A percentile compares a stretch with the other conserved stretches of the same genome.
phyloP scores from a whole-genome alignment of 139 green algal genomes.

The Picochlorum sp. region DNA sequence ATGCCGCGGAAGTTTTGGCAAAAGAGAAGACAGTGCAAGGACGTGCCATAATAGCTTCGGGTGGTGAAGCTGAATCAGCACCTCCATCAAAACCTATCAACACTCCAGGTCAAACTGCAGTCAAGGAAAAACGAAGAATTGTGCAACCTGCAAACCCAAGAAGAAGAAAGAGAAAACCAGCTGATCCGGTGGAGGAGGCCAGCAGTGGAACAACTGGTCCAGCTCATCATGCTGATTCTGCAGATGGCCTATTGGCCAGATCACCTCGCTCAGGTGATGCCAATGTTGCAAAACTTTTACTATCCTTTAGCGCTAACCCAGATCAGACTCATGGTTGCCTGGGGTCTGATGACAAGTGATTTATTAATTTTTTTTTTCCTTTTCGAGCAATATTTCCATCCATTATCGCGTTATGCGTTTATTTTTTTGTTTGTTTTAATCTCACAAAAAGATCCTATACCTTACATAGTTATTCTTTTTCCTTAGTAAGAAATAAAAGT shows the following conservation, averaged over 20 bases:
- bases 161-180: slow-evolving; percentile 9
- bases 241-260: background rate
- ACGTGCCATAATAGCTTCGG: too few relatives aligned
- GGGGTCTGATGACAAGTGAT: too few relatives aligned
- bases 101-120: background rate
- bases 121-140: background rate
- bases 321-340: slow-evolving; percentile 1
- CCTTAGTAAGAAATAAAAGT: background rate
- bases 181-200: slow-evolving; percentile 8
- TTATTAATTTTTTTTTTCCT: background rate
- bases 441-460: too few relatives aligned
- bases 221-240: background rate
- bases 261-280: background rate
- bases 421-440: too few relatives aligned
- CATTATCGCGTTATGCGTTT: too few relatives aligned
- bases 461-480: background rate
- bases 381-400: slow-evolving; percentile 1
- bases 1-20: background rate
- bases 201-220: slow-evolving; percentile 23
- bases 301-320: slow-evolving; percentile 8
- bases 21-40: background rate
- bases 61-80: slow-evolving; percentile 16
- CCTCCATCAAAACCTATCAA: background rate
- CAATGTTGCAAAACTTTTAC: slow-evolving; percentile 14
- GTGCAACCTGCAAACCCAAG: background rate